These are phyloP conservation scores for Paraphaeosphaeria sporulosa DNA, from an alignment of 2,329 filamentous ascomycete species.

Conservation along the genomic window DNA sequence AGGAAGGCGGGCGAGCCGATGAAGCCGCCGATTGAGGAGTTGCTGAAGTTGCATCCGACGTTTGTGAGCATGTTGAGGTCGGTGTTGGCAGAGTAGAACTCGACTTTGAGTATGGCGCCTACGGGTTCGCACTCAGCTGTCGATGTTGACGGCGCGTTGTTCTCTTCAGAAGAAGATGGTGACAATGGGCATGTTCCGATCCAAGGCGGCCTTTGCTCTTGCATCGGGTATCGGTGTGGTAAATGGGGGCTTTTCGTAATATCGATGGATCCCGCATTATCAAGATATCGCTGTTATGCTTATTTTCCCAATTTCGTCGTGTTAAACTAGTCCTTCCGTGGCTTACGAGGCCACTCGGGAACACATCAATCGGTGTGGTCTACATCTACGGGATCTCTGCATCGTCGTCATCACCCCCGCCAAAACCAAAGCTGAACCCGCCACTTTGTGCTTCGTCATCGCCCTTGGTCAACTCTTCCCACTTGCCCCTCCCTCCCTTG, in stretches of 20 bases:
- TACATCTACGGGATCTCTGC: slow-evolving; percentile 42
- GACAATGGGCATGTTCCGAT: neutral
- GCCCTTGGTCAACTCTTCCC: slow-evolving; percentile 78
- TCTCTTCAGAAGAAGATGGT: neutral
- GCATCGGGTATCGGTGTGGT: slow-evolving; percentile 1
- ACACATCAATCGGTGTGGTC: neutral
- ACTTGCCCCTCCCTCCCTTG: slow-evolving; percentile 75
- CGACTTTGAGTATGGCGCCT: too few species aligned
- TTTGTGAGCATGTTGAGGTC: slow-evolving; percentile 83
- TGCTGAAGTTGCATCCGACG: slow-evolving; percentile 79
- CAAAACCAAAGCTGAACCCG: slow-evolving; percentile 69
- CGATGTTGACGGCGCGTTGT: neutral
- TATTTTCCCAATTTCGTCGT: too few species aligned
- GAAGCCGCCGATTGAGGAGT: slow-evolving; percentile 80
- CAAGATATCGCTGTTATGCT: neutral
- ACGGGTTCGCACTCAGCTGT: neutral
- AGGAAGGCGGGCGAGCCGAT: slow-evolving; percentile 82
- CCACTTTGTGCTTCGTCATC: slow-evolving; percentile 51
- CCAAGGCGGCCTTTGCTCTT: neutral
- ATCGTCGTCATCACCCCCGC: slow-evolving; percentile 63
- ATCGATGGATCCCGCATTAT: neutral
- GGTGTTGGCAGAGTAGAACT: slow-evolving; percentile 68
- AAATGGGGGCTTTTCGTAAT: neutral
- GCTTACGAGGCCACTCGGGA: neutral
- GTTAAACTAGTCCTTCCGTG: too few species aligned